Percentiles rank a stretch among this genome's conserved stretches.
phyloP scores from a whole-genome alignment of 495 filamentous ascomycete species.

The Talaromyces borbonicus region DNA sequence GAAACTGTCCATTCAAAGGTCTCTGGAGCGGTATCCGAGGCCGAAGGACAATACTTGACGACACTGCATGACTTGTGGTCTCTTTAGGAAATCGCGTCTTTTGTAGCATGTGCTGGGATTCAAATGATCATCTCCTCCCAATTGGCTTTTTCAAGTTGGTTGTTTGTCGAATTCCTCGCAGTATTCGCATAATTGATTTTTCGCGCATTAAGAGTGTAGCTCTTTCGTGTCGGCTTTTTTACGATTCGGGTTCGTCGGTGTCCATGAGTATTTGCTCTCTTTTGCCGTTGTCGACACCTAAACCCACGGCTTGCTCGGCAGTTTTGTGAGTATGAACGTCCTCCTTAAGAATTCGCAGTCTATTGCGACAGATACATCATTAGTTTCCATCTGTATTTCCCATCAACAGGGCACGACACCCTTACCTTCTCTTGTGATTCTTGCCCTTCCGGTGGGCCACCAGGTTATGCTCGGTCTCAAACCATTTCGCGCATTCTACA shows the following conservation, averaged over 20 bases:
- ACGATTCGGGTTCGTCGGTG: conserved; percentile 20
- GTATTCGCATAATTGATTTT: not conserved
- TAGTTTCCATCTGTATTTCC: not conserved
- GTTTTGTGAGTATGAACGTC: conserved; percentile 80
- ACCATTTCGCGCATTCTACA: conserved; percentile 92
- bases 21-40: too few relatives aligned
- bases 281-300: conserved; percentile 54
- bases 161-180: not conserved
- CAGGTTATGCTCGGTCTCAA: conserved; percentile 75
- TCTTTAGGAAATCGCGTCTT: too few relatives aligned
- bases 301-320: conserved; percentile 69
- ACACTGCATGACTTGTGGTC: too few relatives aligned
- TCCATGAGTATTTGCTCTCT: conserved; percentile 21
- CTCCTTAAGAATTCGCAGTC: conserved; percentile 64
- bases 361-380: conserved; percentile 19
- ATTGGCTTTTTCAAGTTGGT: too few relatives aligned
- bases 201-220: not conserved
- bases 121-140: too few relatives aligned
- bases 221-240: too few relatives aligned
- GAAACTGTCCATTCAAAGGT: too few relatives aligned
- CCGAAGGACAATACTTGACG: too few relatives aligned
- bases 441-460: conserved; percentile 74
- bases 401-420: conserved; percentile 4
- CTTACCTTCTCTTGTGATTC: conserved; percentile 80
- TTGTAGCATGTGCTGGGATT: too few relatives aligned